Evolutionary conservation across 768 basidiomycete genomes (phyloP), one percentile per base, ranked within the genome.

Genomic region (Podaxis carcinomalis): DNA sequence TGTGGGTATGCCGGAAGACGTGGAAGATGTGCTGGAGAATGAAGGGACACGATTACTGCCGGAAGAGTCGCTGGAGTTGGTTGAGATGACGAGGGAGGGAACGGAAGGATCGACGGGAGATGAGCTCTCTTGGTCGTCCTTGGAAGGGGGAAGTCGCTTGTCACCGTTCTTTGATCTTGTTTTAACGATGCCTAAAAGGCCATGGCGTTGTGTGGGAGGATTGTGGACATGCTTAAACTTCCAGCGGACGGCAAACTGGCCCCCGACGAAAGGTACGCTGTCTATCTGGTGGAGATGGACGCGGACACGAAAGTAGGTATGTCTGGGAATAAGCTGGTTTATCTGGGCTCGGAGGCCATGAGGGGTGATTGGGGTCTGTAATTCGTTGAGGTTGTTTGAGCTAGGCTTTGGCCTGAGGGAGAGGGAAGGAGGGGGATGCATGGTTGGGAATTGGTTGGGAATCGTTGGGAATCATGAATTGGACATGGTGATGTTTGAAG

Each of bases 161-260:
- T 62, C 56, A n/a, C 51, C 64, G 14, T 27, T 51, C 47, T 51
- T 62, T 11, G 62, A 64, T 51, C 60, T 65, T 6, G 39, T 59
- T 51, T 65, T 68, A 11, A 63, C 64, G 9, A 65, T 63, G 42
- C 59, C 62, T 4, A 65, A 37, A 3, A 59, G 14, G 5, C 57
- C 47, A 11, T 49, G 47, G 10, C 47, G 47, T 21, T 49, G 47
- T 19, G 19, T 49, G 11, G 47, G 47, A 21, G 47, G 47, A 21
- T n/a, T 21, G 13, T 55, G 56, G 47, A 54, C 56, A 64, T 84
- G 79, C 76, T 85, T 88, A 72, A 91, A 83, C 71, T 84, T 87
- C 89, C 90, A 91, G 21, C 79, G 76, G 4, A 87, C 81, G 19
- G 78, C 84, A 68, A 91, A 90, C 67, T 89, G 81, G 63, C 90